A percentile compares a stretch with the other conserved stretches of the same genome.
phyloP scores from a whole-genome alignment of 1,139 yeast genomes.

The Debaryomycetaceae sp. region DNA sequence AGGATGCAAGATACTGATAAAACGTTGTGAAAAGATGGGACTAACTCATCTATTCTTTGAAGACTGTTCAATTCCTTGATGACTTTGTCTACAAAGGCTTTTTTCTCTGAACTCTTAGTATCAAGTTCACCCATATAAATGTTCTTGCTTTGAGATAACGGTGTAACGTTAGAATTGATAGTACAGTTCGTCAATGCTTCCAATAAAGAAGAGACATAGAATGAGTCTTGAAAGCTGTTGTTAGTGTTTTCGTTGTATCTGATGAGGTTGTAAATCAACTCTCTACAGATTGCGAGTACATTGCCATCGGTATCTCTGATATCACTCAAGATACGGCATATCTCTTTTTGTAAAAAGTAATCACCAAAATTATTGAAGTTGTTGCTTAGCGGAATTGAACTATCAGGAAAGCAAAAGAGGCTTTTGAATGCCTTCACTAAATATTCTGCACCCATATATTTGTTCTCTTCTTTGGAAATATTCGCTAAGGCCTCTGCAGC shows the following conservation, averaged over 20 bases:
- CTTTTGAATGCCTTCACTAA: slow-evolving; percentile 66
- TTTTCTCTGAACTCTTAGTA: slow-evolving; percentile 9
- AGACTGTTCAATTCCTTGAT: slow-evolving; percentile 60
- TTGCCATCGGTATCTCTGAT: slow-evolving; percentile 63
- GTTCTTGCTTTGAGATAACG: slow-evolving; percentile 19
- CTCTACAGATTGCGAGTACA: slow-evolving; percentile 62
- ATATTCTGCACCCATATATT: slow-evolving; percentile 71
- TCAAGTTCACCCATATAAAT: slow-evolving; percentile 6
- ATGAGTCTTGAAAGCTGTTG: slow-evolving; percentile 73
- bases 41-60: slow-evolving; percentile 81
- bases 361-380: slow-evolving; percentile 68
- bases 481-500: slow-evolving; percentile 79
- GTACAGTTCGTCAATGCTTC: slow-evolving; percentile 47
- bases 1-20: slow-evolving; percentile 56
- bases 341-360: slow-evolving; percentile 67
- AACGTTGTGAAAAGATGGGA: slow-evolving; percentile 66
- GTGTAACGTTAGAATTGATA: slow-evolving; percentile 35
- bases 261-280: slow-evolving; percentile 65
- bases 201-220: slow-evolving; percentile 60
- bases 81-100: slow-evolving; percentile 26
- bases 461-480: slow-evolving; percentile 58
- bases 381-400: slow-evolving; percentile 70
- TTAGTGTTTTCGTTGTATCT: slow-evolving; percentile 83
- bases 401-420: slow-evolving; percentile 68
- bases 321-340: slow-evolving; percentile 59